Evolutionary conservation across 139 green algal genomes (phyloP).

Genomic region (Zygnema circumcarinatum): DNA sequence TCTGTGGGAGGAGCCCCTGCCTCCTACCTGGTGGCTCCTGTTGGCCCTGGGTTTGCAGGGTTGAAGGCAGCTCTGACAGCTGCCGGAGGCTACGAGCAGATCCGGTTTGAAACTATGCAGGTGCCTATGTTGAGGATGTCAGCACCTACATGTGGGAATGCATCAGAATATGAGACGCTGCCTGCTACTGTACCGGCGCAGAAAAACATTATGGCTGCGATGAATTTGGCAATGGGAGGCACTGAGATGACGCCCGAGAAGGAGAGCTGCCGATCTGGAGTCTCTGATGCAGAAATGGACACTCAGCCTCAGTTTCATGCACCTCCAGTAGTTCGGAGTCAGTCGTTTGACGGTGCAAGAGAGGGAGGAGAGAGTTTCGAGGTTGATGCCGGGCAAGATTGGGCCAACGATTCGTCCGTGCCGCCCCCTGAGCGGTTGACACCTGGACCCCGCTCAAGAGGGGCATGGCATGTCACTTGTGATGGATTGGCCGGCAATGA

Average conservation of each 20-base stretch:
- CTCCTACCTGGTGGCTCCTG: slow-evolving; percentile 9
- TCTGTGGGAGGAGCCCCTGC: slow-evolving; percentile 5
- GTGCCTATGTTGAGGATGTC: not conserved
- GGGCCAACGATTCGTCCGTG: not conserved
- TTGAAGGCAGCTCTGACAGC: slow-evolving; percentile 18
- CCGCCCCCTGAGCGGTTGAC: not conserved
- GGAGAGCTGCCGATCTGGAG: not conserved
- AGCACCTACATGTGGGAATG: not conserved
- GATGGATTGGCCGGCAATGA: not conserved
- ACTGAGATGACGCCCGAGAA: not conserved
- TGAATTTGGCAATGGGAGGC: not conserved
- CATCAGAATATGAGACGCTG: not conserved
- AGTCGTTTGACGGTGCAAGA: not conserved
- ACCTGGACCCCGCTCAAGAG: not conserved
- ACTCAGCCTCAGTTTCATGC: not conserved
- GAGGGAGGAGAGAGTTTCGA: not conserved
- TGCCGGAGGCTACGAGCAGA: not conserved
- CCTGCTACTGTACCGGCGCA: not conserved
- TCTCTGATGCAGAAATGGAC: not conserved
- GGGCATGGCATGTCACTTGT: not conserved
- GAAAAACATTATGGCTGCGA: not conserved
- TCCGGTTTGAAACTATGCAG: not conserved
- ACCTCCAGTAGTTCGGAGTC: not conserved
- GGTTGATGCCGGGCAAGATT: not conserved
- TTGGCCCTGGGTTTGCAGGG: slow-evolving; percentile 16